Evolutionary conservation across 176 grass and related monocot genomes (phyloP), one percentile per base, ranked within the genome.

Genomic region (Rhipidocladum racemiflorum): DNA sequence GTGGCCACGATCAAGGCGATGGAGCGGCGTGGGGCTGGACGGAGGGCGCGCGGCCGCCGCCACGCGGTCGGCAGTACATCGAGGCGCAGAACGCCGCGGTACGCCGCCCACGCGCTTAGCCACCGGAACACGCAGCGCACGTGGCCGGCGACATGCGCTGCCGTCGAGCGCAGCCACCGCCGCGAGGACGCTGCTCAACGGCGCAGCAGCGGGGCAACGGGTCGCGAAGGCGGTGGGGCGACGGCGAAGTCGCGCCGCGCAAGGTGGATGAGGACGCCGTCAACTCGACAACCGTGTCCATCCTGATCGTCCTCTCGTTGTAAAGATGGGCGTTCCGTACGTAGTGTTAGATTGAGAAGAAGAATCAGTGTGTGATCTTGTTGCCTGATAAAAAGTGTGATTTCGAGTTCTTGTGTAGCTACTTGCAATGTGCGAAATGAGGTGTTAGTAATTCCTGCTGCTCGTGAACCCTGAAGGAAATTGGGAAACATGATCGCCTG

Each of bases 51-150:
- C 51, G 6, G 14, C n/a, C n/a, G 34, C 20, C 20, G 77, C 23
- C 20, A 55, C 82, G 82, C 85, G n/a, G 87, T 70, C 62, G 82
- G 17, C 20, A 0, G 15, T 89, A 89, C 82, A 64, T 85, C 77
- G 63, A 80, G 63, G 87, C 70, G 77, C 87, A 81, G 54, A 70
- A 89, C 77, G 70, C n/a, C n/a, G n/a, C 70, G 82, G 70, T 82
- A 89, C 87, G 76, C 82, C 77, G 36, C 85, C 63, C 87, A 85
- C 54, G 77, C 87, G 53, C 81, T n/a, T 89, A 0, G 77, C 71
- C 43, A 16, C 24, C 0, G 53, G 53, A 23, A 1, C 25, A 40
- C 2, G 70, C 9, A 5, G 82, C 59, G 43, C 85, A 89, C 82
- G 70, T 44, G 25, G 71, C 62, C 3, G 77, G 76, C 43, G 77